Percentiles rank a stretch among this genome's conserved stretches.
These are phyloP conservation scores for Trichosporon sp. DNA, from an alignment of 1,284 basidiomycete species.

Conservation along the genomic window DNA sequence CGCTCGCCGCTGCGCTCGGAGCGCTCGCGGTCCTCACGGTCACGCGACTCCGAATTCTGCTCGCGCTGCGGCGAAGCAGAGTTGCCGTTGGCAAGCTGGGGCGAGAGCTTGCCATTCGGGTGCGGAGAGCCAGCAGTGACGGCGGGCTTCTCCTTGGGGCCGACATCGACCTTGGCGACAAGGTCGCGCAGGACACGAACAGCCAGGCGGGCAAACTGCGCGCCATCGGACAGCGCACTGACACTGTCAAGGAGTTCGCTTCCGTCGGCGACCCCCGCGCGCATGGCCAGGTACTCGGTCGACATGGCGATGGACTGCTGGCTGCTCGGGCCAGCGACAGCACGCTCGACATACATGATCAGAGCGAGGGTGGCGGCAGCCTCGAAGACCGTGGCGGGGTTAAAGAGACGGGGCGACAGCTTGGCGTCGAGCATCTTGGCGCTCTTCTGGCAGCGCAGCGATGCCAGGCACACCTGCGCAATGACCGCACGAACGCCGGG, in stretches of 20 bases:
- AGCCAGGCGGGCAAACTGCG: conserved; percentile 37
- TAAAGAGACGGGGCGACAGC: conserved; percentile 45
- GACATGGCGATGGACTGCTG: conserved; percentile 27
- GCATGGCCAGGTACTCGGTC: conserved; percentile 40
- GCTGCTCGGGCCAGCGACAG: conserved; percentile 28
- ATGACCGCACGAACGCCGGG: conserved; percentile 40
- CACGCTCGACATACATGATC: conserved; percentile 48
- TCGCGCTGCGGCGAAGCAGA: conserved; percentile 14
- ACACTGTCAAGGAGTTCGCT: conserved; percentile 50
- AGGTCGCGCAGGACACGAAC: conserved; percentile 43
- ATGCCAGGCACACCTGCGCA: conserved; percentile 43
- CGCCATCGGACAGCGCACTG: conserved; percentile 25
- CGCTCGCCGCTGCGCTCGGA: conserved; percentile 12
- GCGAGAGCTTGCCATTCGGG: conserved; percentile 21
- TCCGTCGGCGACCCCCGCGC: conserved; percentile 46
- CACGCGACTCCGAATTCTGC: conserved; percentile 4
- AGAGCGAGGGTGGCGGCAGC: conserved; percentile 44
- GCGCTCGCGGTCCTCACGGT: conserved; percentile 21
- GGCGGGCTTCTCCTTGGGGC: conserved; percentile 19
- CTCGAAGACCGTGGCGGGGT: conserved; percentile 48
- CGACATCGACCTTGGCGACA: conserved; percentile 33
- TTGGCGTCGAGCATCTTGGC: conserved; percentile 51
- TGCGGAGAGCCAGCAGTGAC: conserved; percentile 15
- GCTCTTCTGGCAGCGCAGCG: conserved; percentile 46
- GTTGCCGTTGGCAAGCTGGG: conserved; percentile 20